Base-by-base conservation (phyloP, 768 basidiomycete genomes). In the Dendrothele bispora region DNA sequence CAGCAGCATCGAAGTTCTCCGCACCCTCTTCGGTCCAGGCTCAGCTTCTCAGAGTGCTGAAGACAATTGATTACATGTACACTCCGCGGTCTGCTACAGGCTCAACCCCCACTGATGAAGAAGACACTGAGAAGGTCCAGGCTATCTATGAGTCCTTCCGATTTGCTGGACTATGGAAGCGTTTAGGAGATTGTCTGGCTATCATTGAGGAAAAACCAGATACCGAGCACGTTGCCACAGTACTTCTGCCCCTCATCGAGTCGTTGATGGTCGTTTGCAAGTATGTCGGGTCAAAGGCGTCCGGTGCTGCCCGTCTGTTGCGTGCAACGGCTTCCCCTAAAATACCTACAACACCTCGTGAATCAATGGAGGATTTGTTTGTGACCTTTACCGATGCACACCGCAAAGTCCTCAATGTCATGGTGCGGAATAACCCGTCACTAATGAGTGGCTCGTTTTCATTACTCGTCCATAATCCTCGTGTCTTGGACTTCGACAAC, bases 381-480 rank as follows among this genome's bases (percentile, higher is more conserved):
- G 84, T 95, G 39, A 76, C 80, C 6, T 98, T 98, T 70, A 98
- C 95, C 7, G 94, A 95, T 56, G 78, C 84, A 14, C 95, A 98
- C 62, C 80, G 93, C 50, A 95, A 95, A 64, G 80, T 97, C 39
- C 79, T 98, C 46, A 99, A 99, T 64, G 74, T 94, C 51, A 95
- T 99, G 88, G 95, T 99, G 25, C 88, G 97, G 53, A 98, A 95
- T 65, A 98, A 98, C 62, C 97, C 97, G 2, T 93, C 95, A 0
- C 68, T 99, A 34, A 95, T 99, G 90, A 92, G 91, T 57, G 97
- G 97, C 10, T 98, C 95, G 1, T 99, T 99, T 77, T 93, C 95
- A 14, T 77, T 99, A 1, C 75, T 99, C 53, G 89, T 99, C 38
- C 86, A 95, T 69, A 99, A 99, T 59, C 87, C 97, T 39, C 85